These are phyloP conservation scores for Zymoseptoria tritici DNA, from an alignment of 2,329 filamentous ascomycete species.

Conservation along the genomic window DNA sequence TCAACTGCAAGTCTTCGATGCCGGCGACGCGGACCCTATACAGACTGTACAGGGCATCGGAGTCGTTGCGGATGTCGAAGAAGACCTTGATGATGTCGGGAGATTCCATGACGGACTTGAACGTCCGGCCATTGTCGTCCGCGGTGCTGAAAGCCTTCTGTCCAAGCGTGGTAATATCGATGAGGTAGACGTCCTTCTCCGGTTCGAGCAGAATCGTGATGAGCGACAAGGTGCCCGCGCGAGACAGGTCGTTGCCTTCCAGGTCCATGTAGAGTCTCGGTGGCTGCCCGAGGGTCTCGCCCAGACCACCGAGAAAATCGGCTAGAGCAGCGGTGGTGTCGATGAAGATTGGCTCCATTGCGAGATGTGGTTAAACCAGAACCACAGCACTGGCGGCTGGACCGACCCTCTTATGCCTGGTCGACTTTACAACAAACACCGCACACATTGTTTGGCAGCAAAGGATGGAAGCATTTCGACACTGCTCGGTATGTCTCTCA, in stretches of 20 bases:
- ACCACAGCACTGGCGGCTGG: neutral
- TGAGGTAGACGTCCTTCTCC: conserved; percentile 31
- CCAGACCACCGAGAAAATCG: neutral
- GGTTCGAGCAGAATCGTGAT: conserved; percentile 34
- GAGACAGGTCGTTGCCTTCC: conserved; percentile 40
- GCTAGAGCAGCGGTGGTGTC: neutral
- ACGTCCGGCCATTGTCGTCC: conserved; percentile 12
- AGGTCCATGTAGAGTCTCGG: conserved; percentile 41
- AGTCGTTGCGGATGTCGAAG: conserved; percentile 54
- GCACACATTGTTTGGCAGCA: neutral
- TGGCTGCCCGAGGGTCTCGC: neutral
- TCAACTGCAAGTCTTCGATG: conserved; percentile 49
- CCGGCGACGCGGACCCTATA: conserved; percentile 39
- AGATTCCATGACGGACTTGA: conserved; percentile 41
- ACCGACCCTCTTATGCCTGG: neutral
- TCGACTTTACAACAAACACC: neutral
- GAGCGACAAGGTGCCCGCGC: conserved; percentile 42
- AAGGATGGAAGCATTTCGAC: neutral
- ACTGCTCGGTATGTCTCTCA: neutral
- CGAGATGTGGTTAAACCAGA: neutral
- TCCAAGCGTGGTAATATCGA: conserved; percentile 40
- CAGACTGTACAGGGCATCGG: conserved; percentile 46
- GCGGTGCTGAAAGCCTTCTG: conserved; percentile 35
- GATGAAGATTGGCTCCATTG: neutral
- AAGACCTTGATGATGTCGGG: conserved; percentile 43